Base-by-base conservation (phyloP, 177 flowering plant species). In the Vitis hybrid region DNA sequence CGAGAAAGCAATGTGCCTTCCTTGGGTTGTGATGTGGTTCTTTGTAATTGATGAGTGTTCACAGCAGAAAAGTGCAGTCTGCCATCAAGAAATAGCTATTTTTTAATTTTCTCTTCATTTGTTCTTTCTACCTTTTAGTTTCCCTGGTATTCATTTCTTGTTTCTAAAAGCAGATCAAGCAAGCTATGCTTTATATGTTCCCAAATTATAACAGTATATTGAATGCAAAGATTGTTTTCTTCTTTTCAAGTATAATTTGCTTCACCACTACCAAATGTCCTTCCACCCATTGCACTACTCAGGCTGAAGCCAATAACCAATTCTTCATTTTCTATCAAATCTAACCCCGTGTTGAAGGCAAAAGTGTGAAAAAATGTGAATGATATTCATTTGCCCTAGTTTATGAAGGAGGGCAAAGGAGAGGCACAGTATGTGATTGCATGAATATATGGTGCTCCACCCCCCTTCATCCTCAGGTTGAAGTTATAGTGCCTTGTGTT, bases 1-100 rank as follows among this genome's bases (percentile, higher is more conserved):
- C 97, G 50, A 85, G 92, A 79, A 91, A 87, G 80, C 94, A 89
- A 63, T 91, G 94, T 61, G 70, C 91, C 66, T 84, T 83, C 81
- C 86, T 86, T 61, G 87, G 85, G 4, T 73, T 82, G 61, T 90
- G 81, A 90, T 71, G 19, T n/a, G 59, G 65, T 67, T 59, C 20
- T 16, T 56, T 49, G 58, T 55, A 48, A 26, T 58, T 52, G 19
- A 57, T 2, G 12, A 45, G 63, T 63, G 67, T 61, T 55, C 16
- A 57, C 53, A 63, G 75, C 65, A 68, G 68, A 67, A 59, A 67
- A 49, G 26, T 20, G 19, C 18, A 59, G 34, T 20, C 62, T 61
- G 48, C 22, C 65, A 60, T 62, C 62, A 70, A 68, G 56, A 65
- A 26, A 19, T 73, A 73, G 75, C 63, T 65, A 60, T 61, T 12